Evolutionary conservation across 805 yeast genomes (phyloP), one percentile per base, ranked within the genome.

Genomic region (Cyberlindnera japonica): DNA sequence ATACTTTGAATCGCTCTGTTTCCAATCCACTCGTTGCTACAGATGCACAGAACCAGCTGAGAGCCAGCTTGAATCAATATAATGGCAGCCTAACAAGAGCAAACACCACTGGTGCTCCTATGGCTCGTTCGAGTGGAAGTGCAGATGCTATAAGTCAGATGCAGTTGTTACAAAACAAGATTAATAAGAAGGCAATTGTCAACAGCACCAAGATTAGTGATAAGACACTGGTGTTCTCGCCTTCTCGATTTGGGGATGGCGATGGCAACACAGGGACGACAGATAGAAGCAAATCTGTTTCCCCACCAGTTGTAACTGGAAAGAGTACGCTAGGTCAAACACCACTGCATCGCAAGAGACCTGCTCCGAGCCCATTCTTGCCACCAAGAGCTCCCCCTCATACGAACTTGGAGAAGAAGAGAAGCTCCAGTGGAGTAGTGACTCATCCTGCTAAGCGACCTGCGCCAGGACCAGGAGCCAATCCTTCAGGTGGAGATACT

Each of bases 351-450:
- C 14, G 21, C 15, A 29, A 30, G n/a, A 35, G 38, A 29, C 8
- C 26, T 3, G 37, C n/a, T n/a, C n/a, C 40, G 15, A 40, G 30
- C n/a, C 34, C 41, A 13, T 47, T 44, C 35, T 16, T 47, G 5
- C 51, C 48, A 19, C 24, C 48, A 2, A 38, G 37, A 26, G 23
- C 27, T 6, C 47, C 46, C 19, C 43, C 45, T 3, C 47, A 45
- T 35, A 31, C 38, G 2, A 10, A 12, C 19, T 13, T 38, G 11
- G 47, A 35, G 21, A 43, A 39, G 31, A 48, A 43, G 26, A 44
- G 16, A 8, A 15, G 28, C 14, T 9, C 28, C n/a, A 25, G 15
- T 25, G 28, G 28, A 12, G 28, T 25, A 7, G 7, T 9, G 7
- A 6, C 28, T 7, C 10, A 25, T 13, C 10, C 28, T n/a, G n/a